These are phyloP conservation scores for Solanum hybrid DNA, from an alignment of 305 asterid genomes.

Conservation along the genomic window DNA sequence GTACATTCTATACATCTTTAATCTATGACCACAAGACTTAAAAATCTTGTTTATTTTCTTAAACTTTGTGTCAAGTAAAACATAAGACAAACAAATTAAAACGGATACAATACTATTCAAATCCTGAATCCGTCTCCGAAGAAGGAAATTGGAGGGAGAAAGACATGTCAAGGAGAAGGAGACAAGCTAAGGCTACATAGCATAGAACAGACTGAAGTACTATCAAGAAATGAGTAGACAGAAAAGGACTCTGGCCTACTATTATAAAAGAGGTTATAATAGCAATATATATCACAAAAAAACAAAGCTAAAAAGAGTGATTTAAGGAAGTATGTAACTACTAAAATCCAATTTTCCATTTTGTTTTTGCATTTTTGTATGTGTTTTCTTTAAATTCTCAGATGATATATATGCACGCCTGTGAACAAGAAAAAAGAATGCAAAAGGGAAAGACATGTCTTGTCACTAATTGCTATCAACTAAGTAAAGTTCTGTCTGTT, in stretches of 20 bases:
- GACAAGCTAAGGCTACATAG: slow-evolving; percentile 23
- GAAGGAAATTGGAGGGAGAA: background rate
- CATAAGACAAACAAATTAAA: background rate
- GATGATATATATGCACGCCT: slow-evolving; percentile 24
- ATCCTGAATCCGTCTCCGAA: background rate
- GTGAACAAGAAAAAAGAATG: slow-evolving; percentile 6
- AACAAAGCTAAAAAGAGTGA: slow-evolving; percentile 23
- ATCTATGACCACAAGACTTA: background rate
- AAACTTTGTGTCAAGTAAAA: background rate
- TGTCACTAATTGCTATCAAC: slow-evolving; percentile 27
- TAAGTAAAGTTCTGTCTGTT: slow-evolving; percentile 12
- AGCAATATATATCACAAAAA: background rate
- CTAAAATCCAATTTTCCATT: slow-evolving; percentile 24
- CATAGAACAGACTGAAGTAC: slow-evolving; percentile 21
- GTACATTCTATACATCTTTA: background rate
- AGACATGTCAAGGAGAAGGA: slow-evolving; percentile 28
- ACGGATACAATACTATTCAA: background rate
- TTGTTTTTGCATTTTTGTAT: slow-evolving; percentile 10
- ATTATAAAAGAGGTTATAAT: slow-evolving; percentile 1
- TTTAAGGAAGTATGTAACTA: slow-evolving; percentile 12
- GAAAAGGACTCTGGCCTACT: slow-evolving; percentile 21
- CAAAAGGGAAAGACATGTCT: slow-evolving; percentile 22
- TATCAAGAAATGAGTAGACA: slow-evolving; percentile 24
- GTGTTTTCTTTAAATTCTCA: background rate
- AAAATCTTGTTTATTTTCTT: background rate